These are phyloP conservation scores for Penicillium sp. DNA, from an alignment of 2,329 filamentous ascomycete genomes.

Conservation along the genomic window DNA sequence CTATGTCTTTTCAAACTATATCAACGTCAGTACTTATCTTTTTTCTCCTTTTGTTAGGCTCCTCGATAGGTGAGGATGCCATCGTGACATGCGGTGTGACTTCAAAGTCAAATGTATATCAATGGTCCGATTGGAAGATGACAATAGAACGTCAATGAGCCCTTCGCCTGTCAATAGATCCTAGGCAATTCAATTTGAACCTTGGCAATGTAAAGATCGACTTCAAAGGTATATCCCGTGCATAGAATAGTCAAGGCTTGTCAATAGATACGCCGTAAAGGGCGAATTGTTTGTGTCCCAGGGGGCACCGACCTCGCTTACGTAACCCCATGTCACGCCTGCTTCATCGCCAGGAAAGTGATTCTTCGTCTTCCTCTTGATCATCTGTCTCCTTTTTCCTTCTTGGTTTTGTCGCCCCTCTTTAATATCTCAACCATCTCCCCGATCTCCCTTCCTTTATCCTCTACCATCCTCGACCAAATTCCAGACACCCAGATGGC, in stretches of 20 bases:
- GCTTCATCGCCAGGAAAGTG: conserved; percentile 24
- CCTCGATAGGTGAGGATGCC: too few relatives aligned
- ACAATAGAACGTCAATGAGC: too few relatives aligned
- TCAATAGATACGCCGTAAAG: neutral
- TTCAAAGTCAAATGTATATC: too few relatives aligned
- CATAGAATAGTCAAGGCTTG: neutral
- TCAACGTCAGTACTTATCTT: too few relatives aligned
- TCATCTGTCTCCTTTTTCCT: conserved; percentile 14
- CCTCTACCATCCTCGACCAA: neutral
- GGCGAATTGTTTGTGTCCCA: too few relatives aligned
- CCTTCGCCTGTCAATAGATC: too few relatives aligned
- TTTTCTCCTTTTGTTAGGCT: too few relatives aligned
- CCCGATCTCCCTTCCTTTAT: neutral
- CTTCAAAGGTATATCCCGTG: neutral
- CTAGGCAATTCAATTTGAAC: too few relatives aligned
- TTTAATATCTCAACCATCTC: conserved; percentile 2
- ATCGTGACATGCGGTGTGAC: too few relatives aligned
- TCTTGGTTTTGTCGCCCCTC: conserved; percentile 15
- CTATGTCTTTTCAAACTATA: too few relatives aligned
- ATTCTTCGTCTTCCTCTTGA: conserved; percentile 26
- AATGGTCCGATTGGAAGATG: too few relatives aligned
- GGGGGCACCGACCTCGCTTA: conserved; percentile 21
- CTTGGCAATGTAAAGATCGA: neutral
- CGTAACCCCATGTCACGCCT: conserved; percentile 23
- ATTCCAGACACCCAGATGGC: conserved; percentile 40